These are phyloP conservation scores for Salvia rosmarinus DNA, from an alignment of 257 asterid species.

Conservation along the genomic window DNA sequence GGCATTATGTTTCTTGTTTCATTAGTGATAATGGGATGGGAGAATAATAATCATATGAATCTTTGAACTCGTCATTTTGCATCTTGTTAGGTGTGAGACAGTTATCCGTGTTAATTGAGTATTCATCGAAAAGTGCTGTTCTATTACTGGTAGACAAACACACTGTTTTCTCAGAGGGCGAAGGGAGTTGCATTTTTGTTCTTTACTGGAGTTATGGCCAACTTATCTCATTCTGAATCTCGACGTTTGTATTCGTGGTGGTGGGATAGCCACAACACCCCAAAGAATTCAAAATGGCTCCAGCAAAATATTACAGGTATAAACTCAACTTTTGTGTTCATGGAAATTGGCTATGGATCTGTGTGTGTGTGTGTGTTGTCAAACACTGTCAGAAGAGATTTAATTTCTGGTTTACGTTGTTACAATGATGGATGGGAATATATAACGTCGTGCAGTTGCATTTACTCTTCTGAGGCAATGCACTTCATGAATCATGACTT, in stretches of 20 bases:
- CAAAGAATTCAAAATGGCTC: slow-evolving; percentile 70
- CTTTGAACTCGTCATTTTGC: slow-evolving; percentile 20
- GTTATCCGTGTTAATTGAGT: slow-evolving; percentile 7
- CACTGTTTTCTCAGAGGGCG: slow-evolving; percentile 28
- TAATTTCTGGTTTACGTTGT: no score
- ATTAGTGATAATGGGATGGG: neutral
- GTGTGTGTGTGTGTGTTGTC: neutral
- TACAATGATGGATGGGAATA: neutral
- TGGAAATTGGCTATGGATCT: neutral
- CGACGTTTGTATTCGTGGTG: slow-evolving; percentile 75
- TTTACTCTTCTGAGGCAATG: neutral
- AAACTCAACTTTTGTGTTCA: neutral
- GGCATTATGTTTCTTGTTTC: slow-evolving; percentile 1
- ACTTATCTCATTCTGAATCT: slow-evolving; percentile 64
- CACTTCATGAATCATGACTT: neutral
- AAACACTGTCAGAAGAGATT: no score
- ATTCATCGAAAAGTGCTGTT: slow-evolving; percentile 17
- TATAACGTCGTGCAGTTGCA: neutral
- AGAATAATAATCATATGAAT: neutral
- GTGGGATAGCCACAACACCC: slow-evolving; percentile 73
- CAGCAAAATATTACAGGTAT: slow-evolving; percentile 59
- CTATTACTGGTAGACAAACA: slow-evolving; percentile 15
- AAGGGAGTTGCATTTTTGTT: slow-evolving; percentile 43
- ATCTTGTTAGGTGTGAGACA: slow-evolving; percentile 29
- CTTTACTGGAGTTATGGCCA: slow-evolving; percentile 68